These are phyloP conservation scores for Microbotryomycetes sp. DNA, from an alignment of 1,284 basidiomycete species.

Conservation along the genomic window DNA sequence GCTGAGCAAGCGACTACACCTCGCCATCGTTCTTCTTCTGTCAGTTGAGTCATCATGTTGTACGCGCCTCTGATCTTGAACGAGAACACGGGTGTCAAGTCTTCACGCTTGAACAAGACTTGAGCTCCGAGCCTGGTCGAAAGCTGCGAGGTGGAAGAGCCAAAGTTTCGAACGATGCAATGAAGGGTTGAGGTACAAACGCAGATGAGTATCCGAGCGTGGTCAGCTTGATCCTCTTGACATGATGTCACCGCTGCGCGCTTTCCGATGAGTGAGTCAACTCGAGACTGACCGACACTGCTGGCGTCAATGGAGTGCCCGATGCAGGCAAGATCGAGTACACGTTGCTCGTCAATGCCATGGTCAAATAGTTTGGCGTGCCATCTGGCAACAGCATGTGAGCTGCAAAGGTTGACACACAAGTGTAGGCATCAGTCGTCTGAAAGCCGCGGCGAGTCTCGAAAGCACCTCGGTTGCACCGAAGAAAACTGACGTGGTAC, in stretches of 20 bases:
- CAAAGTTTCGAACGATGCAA: neutral
- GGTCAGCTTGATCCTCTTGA: no score
- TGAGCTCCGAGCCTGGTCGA: constrained; percentile 82
- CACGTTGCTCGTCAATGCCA: constrained; percentile 24
- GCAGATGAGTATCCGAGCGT: no score
- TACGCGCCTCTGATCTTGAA: constrained; percentile 99
- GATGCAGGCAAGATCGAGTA: constrained; percentile 28
- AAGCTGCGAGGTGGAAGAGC: constrained; percentile 47
- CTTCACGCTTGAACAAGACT: constrained; percentile 91
- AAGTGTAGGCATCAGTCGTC: neutral
- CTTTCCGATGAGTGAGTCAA: neutral
- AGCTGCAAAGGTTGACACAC: constrained; percentile 2
- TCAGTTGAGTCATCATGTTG: constrained; percentile 93
- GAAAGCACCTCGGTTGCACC: no score
- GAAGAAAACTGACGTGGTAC: constrained; percentile 13
- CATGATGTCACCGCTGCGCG: no score
- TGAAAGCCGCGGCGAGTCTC: neutral
- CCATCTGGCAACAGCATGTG: constrained; percentile 30
- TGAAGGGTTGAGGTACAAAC: neutral
- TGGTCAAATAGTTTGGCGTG: constrained; percentile 31
- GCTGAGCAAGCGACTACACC: constrained; percentile 97
- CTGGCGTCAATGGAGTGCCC: constrained; percentile 28
- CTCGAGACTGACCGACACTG: constrained; percentile 11
- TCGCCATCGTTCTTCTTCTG: constrained; percentile 86
- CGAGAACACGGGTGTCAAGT: constrained; percentile 94